Conservation (phyloP, 352 stramenopile genomes). For the Thraustochytrium sp. region DNA sequence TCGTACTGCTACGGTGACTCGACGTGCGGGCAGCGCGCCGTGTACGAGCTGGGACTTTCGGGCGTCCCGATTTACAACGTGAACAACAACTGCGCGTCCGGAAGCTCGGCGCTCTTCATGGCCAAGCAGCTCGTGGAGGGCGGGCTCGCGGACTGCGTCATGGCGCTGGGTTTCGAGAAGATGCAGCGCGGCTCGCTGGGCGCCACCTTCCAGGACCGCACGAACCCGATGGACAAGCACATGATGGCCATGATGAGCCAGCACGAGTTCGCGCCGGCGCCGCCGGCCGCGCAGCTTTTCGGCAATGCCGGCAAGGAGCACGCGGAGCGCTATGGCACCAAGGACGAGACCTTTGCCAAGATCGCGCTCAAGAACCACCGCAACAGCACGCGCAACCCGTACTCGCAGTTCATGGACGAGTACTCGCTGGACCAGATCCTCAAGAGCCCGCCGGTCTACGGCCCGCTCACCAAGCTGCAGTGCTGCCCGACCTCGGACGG, state of each 20-base stretch:
- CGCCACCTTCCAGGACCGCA: constrained; percentile 36
- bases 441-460: constrained; percentile 23
- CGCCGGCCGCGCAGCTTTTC: constrained; percentile 44
- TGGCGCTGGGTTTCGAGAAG: constrained; percentile 44
- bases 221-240: constrained; percentile 45
- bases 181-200: constrained; percentile 46
- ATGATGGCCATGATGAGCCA: constrained; percentile 46
- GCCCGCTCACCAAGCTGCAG: constrained; percentile 46
- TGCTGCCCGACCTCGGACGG: constrained; percentile 47
- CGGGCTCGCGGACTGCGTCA: constrained; percentile 37
- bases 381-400: constrained; percentile 40
- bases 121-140: constrained; percentile 45
- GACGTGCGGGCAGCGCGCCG: constrained; percentile 43
- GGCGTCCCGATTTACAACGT: constrained; percentile 46
- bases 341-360: constrained; percentile 42
- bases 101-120: constrained; percentile 42
- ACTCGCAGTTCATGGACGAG: constrained; percentile 44
- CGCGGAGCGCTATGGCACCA: constrained; percentile 39
- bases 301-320: constrained; percentile 46
- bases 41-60: constrained; percentile 38
- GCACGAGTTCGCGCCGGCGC: constrained; percentile 21
- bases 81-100: constrained; percentile 46
- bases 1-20: constrained; percentile 46
- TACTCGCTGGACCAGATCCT: constrained; percentile 47
- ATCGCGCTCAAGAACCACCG: constrained; percentile 45